Percentiles rank a stretch among this genome's conserved stretches.
phyloP scores from a whole-genome alignment of 306 rosid genomes.

The Trichosanthes truncata region DNA sequence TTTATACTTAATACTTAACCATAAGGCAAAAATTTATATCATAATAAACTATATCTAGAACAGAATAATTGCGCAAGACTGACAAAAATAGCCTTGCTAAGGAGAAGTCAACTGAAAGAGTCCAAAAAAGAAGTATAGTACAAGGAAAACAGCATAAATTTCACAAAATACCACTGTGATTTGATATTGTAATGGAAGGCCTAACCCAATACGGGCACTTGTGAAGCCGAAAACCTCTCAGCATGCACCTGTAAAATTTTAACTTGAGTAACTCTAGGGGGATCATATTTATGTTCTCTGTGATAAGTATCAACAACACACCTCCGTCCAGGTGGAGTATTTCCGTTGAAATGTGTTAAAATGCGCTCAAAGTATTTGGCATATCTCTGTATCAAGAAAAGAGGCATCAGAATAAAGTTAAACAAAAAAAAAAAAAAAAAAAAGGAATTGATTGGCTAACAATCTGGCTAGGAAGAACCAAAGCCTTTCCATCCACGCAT shows the following conservation, averaged over 20 bases:
- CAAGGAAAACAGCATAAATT: neutral
- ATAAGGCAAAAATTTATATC: neutral
- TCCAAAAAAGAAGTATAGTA: neutral
- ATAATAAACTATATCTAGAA: neutral
- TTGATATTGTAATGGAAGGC: constrained; percentile 72
- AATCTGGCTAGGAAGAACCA: constrained; percentile 89
- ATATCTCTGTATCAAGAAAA: constrained; percentile 51
- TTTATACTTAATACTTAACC: neutral
- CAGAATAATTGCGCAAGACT: neutral
- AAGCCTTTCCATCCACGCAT: constrained; percentile 87
- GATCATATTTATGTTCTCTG: neutral
- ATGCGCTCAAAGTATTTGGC: constrained; percentile 72
- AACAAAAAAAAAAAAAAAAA: constrained; percentile 9
- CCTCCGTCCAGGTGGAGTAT: constrained; percentile 74
- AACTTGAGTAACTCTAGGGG: neutral
- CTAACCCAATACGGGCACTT: constrained; percentile 88
- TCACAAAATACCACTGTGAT: constrained; percentile 54
- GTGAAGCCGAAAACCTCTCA: constrained; percentile 86
- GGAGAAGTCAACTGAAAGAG: neutral
- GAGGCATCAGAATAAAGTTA: constrained; percentile 22
- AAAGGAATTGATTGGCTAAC: constrained; percentile 34
- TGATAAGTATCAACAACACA: constrained; percentile 15
- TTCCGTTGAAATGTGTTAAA: constrained; percentile 54
- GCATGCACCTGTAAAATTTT: constrained; percentile 64
- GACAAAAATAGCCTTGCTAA: neutral